phyloP scores from a whole-genome alignment of 2,329 filamentous ascomycete species.

The Thelonectria rubi region DNA sequence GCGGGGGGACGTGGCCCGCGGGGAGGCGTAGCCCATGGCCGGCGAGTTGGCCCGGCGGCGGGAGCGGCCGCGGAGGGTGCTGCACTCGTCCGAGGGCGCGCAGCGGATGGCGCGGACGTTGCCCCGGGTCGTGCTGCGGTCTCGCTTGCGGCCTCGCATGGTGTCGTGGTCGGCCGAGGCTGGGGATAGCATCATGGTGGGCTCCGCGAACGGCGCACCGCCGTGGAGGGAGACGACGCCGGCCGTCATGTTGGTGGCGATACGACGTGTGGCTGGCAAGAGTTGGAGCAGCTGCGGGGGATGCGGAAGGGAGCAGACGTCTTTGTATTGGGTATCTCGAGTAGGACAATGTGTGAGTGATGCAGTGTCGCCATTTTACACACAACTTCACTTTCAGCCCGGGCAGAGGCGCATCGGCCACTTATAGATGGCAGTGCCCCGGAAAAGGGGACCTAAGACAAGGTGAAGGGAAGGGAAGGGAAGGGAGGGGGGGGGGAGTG shows the following conservation, averaged over 20 bases:
- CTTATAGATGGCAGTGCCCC: constrained; percentile 20
- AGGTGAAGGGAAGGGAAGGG: constrained; percentile 13
- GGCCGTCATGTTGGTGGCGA: constrained; percentile 34
- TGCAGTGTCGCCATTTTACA: background rate
- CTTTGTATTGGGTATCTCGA: constrained; percentile 22
- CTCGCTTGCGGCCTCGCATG: constrained; percentile 52
- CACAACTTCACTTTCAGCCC: constrained; percentile 1
- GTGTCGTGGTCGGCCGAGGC: constrained; percentile 42
- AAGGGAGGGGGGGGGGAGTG: constrained; percentile 6
- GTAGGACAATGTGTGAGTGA: constrained; percentile 15
- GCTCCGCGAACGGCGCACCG: constrained; percentile 38
- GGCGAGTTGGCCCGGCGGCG: constrained; percentile 52
- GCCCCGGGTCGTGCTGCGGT: constrained; percentile 49
- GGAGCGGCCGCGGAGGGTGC: constrained; percentile 54
- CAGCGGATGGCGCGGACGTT: constrained; percentile 45
- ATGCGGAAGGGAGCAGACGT: constrained; percentile 3
- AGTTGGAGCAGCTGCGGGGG: constrained; percentile 8
- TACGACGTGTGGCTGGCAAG: background rate
- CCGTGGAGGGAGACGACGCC: constrained; percentile 35
- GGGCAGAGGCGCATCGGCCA: constrained; percentile 13
- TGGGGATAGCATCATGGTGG: constrained; percentile 32
- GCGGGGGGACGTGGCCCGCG: constrained; percentile 46
- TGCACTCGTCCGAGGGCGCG: constrained; percentile 50
- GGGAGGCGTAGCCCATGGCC: constrained; percentile 41
- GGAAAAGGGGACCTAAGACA: constrained; percentile 9